Conservation (phyloP, 495 filamentous ascomycete genomes). For the Cetradonia linearis region DNA sequence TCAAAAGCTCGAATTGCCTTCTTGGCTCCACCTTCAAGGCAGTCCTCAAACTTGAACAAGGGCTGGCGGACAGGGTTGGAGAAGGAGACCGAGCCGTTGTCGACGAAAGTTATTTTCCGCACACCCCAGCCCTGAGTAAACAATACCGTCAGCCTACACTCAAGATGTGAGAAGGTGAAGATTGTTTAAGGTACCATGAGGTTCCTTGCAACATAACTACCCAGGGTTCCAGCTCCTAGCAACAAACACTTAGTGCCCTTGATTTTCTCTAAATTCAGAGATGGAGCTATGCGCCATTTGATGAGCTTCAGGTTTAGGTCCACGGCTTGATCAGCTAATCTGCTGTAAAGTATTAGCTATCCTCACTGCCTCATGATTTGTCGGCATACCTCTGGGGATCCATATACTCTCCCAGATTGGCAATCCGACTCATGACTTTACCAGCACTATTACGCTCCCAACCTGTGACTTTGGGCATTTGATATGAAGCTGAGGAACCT, state of each 20-base stretch:
- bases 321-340: slow-evolving; percentile 85
- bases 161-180: background rate
- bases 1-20: slow-evolving; percentile 79
- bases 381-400: slow-evolving; percentile 57
- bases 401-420: slow-evolving; percentile 82
- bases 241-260: slow-evolving; percentile 86
- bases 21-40: slow-evolving; percentile 69
- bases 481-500: slow-evolving; percentile 13
- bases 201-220: slow-evolving; percentile 83
- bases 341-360: background rate
- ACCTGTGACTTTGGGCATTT: slow-evolving; percentile 77
- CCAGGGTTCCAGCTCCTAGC: slow-evolving; percentile 90
- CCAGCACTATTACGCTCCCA: slow-evolving; percentile 79
- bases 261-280: slow-evolving; percentile 75
- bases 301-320: slow-evolving; percentile 96
- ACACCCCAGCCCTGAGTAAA: slow-evolving; percentile 72
- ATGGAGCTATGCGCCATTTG: slow-evolving; percentile 93
- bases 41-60: slow-evolving; percentile 81
- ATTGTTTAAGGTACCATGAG: slow-evolving; percentile 47
- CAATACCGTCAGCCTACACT: background rate
- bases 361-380: background rate
- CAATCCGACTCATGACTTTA: slow-evolving; percentile 63
- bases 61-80: slow-evolving; percentile 97
- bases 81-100: slow-evolving; percentile 87
- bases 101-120: slow-evolving; percentile 90